Evolutionary conservation across 2,329 filamentous ascomycete genomes (phyloP), one percentile per base, ranked within the genome.

Genomic region (Beauveria australis): DNA sequence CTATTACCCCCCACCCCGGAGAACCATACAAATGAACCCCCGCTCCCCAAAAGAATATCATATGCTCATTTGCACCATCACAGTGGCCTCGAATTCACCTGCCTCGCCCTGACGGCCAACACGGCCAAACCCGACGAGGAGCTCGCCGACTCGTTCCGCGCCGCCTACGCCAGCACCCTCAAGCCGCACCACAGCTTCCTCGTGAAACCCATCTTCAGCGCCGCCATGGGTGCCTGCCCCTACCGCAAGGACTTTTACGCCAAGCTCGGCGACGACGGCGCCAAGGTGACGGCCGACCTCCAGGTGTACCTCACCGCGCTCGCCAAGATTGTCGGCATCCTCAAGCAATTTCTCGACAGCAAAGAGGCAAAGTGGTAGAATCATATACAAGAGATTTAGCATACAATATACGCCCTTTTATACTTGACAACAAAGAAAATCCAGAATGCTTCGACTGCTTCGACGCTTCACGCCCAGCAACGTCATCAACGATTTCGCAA

Each of bases 51-150:
- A 37, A 37, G 33, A 37, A 14, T 37, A 5, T 12, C 5, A 14
- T 12, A 14, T 37, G 1, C 12, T 33, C 14, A 37, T 12, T 37
- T 37, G 33, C 33, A 10, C 3, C 28, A 6, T 5, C 33, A 14
- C 5, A 96, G 92, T 64, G 94, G 89, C 63, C 89, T 97, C 70
- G 91, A 97, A 72, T 99, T 99, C 79, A 97, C 93, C 66, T 86
- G 87, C 71, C 86, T 91, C 74, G 89, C 89, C 63, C 86, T 99
- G 64, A 85, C 85, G 71, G 81, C 87, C 73, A 96, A 96, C 78
- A 69, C 92, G 65, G 75, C 81, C 70, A 86, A 88, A 70, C 71
- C 83, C 59, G 67, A 73, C 66, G 84, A 91, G 71, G 92, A 97
- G 77, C 89, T 99, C 64, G 81, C 89, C 63, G 81, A 84, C 66